A percentile compares a stretch with the other conserved stretches of the same genome.
These are phyloP conservation scores for Knufia fluminis DNA, from an alignment of 2,329 filamentous ascomycete genomes.

Conservation along the genomic window DNA sequence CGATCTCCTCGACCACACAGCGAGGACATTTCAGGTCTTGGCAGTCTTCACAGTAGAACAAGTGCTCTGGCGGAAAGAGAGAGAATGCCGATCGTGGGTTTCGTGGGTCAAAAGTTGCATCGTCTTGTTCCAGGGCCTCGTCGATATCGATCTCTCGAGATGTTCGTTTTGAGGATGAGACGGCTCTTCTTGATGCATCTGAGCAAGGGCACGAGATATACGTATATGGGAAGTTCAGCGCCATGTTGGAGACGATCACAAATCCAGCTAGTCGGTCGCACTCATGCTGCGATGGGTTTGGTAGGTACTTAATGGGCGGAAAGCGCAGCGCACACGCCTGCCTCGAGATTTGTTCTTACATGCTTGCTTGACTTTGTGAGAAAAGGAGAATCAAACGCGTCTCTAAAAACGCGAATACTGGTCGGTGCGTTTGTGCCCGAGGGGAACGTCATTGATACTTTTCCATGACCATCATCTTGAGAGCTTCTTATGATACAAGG, in stretches of 20 bases:
- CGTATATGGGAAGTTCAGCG: conserved; percentile 52
- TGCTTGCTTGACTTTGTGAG: background rate
- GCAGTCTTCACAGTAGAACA: conserved; percentile 96
- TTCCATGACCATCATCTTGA: background rate
- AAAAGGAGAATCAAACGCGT: conserved; percentile 1
- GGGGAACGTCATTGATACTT: too few relatives aligned
- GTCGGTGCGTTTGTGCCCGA: conserved; percentile 8
- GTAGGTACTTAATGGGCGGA: background rate
- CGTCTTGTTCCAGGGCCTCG: conserved; percentile 55
- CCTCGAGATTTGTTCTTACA: background rate
- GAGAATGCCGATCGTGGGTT: conserved; percentile 80
- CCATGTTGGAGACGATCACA: conserved; percentile 33
- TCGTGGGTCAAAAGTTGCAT: conserved; percentile 75
- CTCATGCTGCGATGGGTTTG: background rate
- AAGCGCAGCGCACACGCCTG: background rate
- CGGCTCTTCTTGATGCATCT: conserved; percentile 18
- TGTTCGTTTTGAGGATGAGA: conserved; percentile 16
- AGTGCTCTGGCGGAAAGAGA: conserved; percentile 82
- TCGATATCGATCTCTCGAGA: conserved; percentile 25
- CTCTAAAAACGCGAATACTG: background rate
- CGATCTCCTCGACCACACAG: conserved; percentile 86
- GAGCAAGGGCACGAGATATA: conserved; percentile 58
- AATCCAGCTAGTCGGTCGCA: background rate
- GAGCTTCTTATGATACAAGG: background rate
- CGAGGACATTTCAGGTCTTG: conserved; percentile 89